Conservation (phyloP, 441 rosid genomes). For the Kokia cookei region DNA sequence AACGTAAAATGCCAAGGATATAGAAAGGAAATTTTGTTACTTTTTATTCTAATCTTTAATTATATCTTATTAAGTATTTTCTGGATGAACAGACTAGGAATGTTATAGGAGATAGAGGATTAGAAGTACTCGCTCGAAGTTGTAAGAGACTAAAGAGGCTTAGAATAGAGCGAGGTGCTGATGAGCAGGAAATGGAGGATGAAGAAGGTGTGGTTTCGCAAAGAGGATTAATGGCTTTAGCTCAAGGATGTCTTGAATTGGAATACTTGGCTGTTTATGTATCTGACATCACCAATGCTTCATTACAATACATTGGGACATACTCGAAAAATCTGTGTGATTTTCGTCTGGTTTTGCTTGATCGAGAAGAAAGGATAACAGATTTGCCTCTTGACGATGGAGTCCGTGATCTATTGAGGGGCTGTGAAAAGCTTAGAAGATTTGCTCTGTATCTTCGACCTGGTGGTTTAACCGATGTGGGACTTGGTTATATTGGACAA, state of each 20-base stretch:
- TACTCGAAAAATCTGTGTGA: constrained; percentile 63
- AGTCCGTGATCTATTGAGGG: constrained; percentile 68
- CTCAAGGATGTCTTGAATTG: constrained; percentile 61
- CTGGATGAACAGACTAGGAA: constrained; percentile 71
- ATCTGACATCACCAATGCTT: constrained; percentile 72
- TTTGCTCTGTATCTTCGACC: constrained; percentile 76
- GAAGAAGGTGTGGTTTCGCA: constrained; percentile 13
- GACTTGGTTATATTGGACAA: constrained; percentile 66
- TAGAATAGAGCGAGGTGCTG: constrained; percentile 89
- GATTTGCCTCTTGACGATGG: constrained; percentile 91
- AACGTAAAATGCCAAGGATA: background rate
- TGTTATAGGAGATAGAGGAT: constrained; percentile 90
- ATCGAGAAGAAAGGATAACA: constrained; percentile 62
- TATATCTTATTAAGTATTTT: background rate
- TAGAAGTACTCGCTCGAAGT: constrained; percentile 68
- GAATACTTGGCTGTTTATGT: constrained; percentile 85
- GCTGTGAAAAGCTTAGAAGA: constrained; percentile 74
- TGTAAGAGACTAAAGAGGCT: constrained; percentile 78
- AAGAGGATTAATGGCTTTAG: background rate
- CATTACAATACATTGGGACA: constrained; percentile 62
- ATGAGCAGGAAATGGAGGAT: constrained; percentile 26
- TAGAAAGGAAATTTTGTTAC: background rate
- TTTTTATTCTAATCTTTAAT: background rate
- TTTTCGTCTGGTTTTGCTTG: constrained; percentile 86
- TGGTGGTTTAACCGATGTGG: constrained; percentile 76